Conservation (phyloP, 192 early-diverging fungal species). For the Coemansia reversa region DNA sequence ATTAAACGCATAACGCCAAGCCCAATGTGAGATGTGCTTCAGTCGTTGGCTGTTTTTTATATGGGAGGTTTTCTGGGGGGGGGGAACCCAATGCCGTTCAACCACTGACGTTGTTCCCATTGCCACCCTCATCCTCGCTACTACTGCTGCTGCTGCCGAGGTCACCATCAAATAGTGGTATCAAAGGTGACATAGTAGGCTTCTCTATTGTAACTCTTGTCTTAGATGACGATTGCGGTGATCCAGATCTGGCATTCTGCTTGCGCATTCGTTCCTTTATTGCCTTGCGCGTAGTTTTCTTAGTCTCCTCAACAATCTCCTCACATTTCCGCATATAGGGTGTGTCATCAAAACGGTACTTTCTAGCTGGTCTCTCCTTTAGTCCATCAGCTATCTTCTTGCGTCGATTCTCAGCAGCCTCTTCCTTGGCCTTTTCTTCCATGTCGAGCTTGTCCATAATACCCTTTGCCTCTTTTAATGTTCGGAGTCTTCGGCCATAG, state of each 20-base stretch:
- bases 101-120: background rate
- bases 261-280: constrained; percentile 7
- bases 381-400: constrained; percentile 82
- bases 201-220: background rate
- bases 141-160: constrained; percentile 21
- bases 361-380: constrained; percentile 61
- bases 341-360: constrained; percentile 82
- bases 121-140: constrained; percentile 6
- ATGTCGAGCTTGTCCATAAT: constrained; percentile 50
- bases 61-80: background rate
- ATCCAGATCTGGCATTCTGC: background rate
- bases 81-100: background rate
- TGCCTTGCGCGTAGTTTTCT: constrained; percentile 53
- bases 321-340: constrained; percentile 69
- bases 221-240: background rate
- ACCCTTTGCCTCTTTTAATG: constrained; percentile 86
- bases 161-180: constrained; percentile 39
- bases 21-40: background rate
- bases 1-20: background rate
- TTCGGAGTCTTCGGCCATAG: constrained; percentile 82
- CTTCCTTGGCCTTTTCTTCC: constrained; percentile 26
- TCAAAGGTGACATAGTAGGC: constrained; percentile 4
- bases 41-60: background rate
- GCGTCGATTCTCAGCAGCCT: constrained; percentile 68
- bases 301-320: constrained; percentile 64